Base-by-base conservation (phyloP, 768 basidiomycete genomes). In the Exidia glandulosa region DNA sequence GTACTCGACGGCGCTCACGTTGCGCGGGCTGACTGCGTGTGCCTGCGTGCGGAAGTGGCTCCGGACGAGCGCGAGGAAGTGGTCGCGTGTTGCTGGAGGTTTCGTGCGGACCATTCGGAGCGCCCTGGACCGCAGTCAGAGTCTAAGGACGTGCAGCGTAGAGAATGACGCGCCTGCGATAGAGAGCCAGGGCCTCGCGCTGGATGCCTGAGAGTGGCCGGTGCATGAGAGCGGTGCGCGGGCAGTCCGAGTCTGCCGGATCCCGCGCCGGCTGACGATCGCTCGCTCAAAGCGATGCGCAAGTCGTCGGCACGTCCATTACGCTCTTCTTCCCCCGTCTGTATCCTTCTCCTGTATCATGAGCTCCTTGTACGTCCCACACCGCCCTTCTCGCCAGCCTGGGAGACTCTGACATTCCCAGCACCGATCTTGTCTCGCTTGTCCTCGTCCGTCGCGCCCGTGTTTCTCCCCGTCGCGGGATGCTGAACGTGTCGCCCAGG, bases 41-140 rank as follows among this genome's bases (percentile, higher is more conserved):
- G 87, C 85, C 65, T 86, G 85, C 5, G 75, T 75, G 67, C 74
- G 86, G 71, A 93, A 92, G 13, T 75, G 79, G 69, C 86, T 85
- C 61, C 83, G 86, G 32, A 88, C 75, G 68, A 81, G 81, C 52
- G 88, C 77, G 27, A 74, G 74, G 70, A 91, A 92, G 64, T 83
- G 88, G 36, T 79, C 74, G 56, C 78, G 86, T 1, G 83, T 74
- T 6, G 71, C 62, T 1, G 71, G 68, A 6, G 90, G 87, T 72
- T 92, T 92, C 19, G 79, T 77, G 57, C 75, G 78, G 19, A 83
- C 81, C 79, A 90, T 86, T 23, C 89, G 86, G 41, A 92, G 78
- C 31, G 88, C 88, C 33, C 90, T 92, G 63, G 12, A 58, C 19
- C 13, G 34, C 58, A 36, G 4, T 23, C 23, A 54, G 60, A 34